A percentile compares a stretch with the other conserved stretches of the same genome.
Evolutionary conservation across 2,329 filamentous ascomycete genomes (phyloP).

Genomic region (Sporothrix variecibatus): DNA sequence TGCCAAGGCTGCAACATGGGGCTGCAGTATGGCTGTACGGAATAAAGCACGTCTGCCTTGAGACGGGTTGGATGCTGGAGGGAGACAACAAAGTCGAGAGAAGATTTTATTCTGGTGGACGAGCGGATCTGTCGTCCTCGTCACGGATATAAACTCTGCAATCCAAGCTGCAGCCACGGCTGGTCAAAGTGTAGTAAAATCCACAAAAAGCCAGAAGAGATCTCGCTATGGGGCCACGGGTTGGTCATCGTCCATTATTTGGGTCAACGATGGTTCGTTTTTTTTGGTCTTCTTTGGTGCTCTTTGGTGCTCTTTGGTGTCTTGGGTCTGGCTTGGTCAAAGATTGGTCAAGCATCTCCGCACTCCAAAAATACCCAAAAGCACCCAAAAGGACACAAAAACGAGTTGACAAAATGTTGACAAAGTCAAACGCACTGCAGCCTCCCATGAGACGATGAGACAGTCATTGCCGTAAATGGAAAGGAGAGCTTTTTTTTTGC

Average conservation of each 20-base stretch:
- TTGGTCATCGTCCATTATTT: background rate
- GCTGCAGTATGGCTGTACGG: background rate
- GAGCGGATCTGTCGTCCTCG: background rate
- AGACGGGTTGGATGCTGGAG: background rate
- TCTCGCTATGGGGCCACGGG: background rate
- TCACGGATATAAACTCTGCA: background rate
- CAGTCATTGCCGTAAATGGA: background rate
- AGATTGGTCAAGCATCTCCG: slow-evolving; percentile 11
- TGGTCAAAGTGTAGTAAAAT: background rate
- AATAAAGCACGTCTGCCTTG: background rate
- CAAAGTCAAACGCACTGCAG: background rate
- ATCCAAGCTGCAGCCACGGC: background rate
- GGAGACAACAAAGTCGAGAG: background rate
- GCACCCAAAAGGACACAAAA: no score
- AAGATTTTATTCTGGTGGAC: background rate
- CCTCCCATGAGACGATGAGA: background rate
- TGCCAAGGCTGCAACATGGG: background rate
- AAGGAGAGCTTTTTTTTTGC: background rate
- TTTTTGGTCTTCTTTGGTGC: background rate
- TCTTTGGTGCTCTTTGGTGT: background rate
- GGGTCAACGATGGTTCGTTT: background rate
- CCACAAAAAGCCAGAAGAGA: background rate
- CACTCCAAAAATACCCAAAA: background rate
- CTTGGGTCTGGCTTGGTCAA: slow-evolving; percentile 5
- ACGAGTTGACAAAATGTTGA: background rate